Conservation (phyloP, 1,139 yeast genomes). For the Meyerozyma athensensis region DNA sequence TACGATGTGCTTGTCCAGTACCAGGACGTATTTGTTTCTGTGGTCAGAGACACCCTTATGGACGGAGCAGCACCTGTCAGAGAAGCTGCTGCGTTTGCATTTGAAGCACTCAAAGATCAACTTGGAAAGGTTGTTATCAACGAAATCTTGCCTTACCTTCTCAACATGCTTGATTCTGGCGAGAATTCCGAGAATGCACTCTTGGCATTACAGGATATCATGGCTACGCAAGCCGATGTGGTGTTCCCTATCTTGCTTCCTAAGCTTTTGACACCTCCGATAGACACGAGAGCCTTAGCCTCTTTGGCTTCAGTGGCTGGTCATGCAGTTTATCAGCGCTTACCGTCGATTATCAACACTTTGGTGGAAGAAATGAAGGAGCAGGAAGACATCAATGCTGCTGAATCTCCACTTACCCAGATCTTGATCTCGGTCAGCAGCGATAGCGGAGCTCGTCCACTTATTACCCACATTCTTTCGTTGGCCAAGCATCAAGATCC, state of each 20-base stretch:
- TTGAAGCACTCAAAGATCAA: slow-evolving; percentile 77
- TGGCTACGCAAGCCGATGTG: slow-evolving; percentile 85
- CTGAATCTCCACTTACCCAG: slow-evolving; percentile 48
- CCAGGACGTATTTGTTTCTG: slow-evolving; percentile 65
- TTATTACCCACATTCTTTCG: slow-evolving; percentile 75
- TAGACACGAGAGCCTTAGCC: slow-evolving; percentile 83
- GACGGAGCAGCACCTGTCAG: slow-evolving; percentile 74
- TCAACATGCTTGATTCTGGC: slow-evolving; percentile 58
- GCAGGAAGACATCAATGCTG: slow-evolving; percentile 26
- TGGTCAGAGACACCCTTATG: slow-evolving; percentile 74
- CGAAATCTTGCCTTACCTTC: slow-evolving; percentile 79
- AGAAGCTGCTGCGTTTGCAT: slow-evolving; percentile 87
- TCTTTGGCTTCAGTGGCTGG: slow-evolving; percentile 93
- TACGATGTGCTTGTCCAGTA: slow-evolving; percentile 58
- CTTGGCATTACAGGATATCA: slow-evolving; percentile 84
- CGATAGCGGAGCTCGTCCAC: slow-evolving; percentile 80
- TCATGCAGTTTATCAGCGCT: slow-evolving; percentile 66
- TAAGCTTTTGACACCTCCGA: slow-evolving; percentile 73
- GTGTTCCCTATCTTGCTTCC: slow-evolving; percentile 95
- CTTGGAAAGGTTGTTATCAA: slow-evolving; percentile 86
- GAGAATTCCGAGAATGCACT: slow-evolving; percentile 68
- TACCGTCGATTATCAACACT: slow-evolving; percentile 67
- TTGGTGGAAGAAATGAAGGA: slow-evolving; percentile 52
- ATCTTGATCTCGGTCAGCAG: slow-evolving; percentile 68
- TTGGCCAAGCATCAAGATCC: slow-evolving; percentile 75